Evolutionary conservation across 257 asterid genomes (phyloP).

Genomic region (Solanum pimpinellifolium): DNA sequence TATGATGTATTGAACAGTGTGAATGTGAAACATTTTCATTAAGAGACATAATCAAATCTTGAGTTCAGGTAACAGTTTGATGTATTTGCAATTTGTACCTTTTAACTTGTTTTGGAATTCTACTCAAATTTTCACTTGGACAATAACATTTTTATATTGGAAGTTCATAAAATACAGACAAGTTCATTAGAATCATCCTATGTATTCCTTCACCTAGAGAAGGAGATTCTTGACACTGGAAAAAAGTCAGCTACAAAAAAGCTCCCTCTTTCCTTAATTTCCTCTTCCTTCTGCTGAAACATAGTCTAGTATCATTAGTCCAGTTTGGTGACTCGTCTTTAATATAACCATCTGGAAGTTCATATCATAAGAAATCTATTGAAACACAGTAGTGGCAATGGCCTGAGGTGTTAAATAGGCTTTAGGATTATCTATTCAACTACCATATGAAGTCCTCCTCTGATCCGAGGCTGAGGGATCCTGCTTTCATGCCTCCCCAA

Average conservation of each 20-base stretch:
- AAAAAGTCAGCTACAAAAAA: background rate
- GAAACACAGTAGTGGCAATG: background rate
- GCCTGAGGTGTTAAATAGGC: background rate
- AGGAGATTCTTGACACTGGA: background rate
- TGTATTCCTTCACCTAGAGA: background rate
- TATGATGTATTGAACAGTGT: background rate
- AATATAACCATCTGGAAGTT: background rate
- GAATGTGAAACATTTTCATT: background rate
- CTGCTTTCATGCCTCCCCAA: slow-evolving; percentile 50
- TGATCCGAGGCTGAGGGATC: slow-evolving; percentile 31
- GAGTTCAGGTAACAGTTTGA: background rate
- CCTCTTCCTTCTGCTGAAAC: background rate
- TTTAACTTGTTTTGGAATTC: background rate
- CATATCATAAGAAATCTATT: background rate
- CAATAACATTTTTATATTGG: background rate
- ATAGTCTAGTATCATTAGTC: background rate
- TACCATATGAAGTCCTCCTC: slow-evolving; percentile 24
- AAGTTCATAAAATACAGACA: background rate
- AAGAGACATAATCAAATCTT: background rate
- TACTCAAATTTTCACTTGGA: background rate
- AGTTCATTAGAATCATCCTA: background rate
- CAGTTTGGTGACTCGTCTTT: background rate
- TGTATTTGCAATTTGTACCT: background rate
- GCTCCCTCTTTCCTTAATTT: background rate
- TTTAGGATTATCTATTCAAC: background rate